Evolutionary conservation across 164 flowering plant genomes (phyloP).

Genomic region (Magnolia kwangsiensis): DNA sequence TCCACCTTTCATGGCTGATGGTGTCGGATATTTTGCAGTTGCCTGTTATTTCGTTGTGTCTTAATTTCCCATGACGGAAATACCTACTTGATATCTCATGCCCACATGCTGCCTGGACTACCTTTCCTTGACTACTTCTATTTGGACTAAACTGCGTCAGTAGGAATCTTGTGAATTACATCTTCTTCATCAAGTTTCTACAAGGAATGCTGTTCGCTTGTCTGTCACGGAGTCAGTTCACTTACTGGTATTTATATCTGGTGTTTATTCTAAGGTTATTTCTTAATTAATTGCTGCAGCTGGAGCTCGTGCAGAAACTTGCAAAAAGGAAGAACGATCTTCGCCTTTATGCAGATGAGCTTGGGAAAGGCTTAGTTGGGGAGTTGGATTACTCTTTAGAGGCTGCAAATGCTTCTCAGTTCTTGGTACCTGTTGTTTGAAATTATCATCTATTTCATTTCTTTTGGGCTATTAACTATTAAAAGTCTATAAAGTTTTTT

Average conservation of each 20-base stretch:
- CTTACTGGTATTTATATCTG: neutral
- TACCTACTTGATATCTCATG: no score
- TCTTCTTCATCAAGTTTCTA: neutral
- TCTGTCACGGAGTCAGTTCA: neutral
- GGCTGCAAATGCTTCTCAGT: constrained; percentile 80
- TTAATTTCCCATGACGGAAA: no score
- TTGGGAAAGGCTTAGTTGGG: constrained; percentile 91
- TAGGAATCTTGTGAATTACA: no score
- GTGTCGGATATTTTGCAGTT: neutral
- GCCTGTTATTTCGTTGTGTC: neutral
- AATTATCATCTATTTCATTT: neutral
- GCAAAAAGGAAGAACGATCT: constrained; percentile 82
- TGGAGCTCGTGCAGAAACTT: constrained; percentile 67
- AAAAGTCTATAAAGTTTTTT: neutral
- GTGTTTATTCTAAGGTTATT: neutral
- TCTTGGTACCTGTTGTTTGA: constrained; percentile 45
- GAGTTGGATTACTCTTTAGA: constrained; percentile 88
- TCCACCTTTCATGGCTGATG: neutral
- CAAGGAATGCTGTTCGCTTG: neutral
- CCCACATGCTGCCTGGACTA: no score
- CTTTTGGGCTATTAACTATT: neutral
- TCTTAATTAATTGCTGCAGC: constrained; percentile 37
- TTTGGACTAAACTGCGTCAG: no score
- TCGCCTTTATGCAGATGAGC: constrained; percentile 92
- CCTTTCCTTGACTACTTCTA: no score